Base-by-base conservation (phyloP, 345 rosid genomes). In the Passiflora organensis region DNA sequence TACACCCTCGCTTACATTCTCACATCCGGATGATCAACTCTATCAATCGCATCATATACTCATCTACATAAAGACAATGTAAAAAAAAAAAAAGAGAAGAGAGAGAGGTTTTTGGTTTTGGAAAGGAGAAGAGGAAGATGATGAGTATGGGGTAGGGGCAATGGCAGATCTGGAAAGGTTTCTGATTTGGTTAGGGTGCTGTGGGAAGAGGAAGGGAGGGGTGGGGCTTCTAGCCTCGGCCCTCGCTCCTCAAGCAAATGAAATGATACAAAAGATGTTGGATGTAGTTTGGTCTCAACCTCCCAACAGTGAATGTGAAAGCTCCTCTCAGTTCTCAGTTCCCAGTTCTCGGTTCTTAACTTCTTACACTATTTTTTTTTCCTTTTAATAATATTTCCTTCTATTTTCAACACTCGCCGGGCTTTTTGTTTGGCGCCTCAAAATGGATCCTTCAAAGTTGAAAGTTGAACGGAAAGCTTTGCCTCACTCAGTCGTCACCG, bases 341-440 rank as follows among this genome's bases (percentile, higher is more conserved):
- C n/a, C n/a, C n/a, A n/a, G n/a, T n/a, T n/a, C n/a, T n/a, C n/a
- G n/a, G n/a, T n/a, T n/a, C n/a, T n/a, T n/a, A 28, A 18, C 16
- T 28, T 57, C 24, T 44, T 13, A 32, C 10, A 20, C 41, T 2
- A n/a, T 78, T 24, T 24, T 28, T 24, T n/a, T 17, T 23, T 8
- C 10, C 36, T 17, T 12, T n/a, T 6, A n/a, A n/a, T n/a, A n/a
- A n/a, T n/a, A n/a, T n/a, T n/a, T n/a, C n/a, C n/a, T n/a, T n/a
- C n/a, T n/a, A n/a, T n/a, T n/a, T n/a, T n/a, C n/a, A n/a, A n/a
- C n/a, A 41, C 24, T 68, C 36, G 42, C 41, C 16, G 34, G 3
- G 34, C 14, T 10, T 11, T 45, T 43, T 28, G 21, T 59, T 69
- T 73, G 68, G 78, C 74, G 71, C 78, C 65, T 61, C 67, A 60